Evolutionary conservation across 306 rosid species (phyloP), one percentile per base, ranked within the genome.

Genomic region (Sindora glabra): DNA sequence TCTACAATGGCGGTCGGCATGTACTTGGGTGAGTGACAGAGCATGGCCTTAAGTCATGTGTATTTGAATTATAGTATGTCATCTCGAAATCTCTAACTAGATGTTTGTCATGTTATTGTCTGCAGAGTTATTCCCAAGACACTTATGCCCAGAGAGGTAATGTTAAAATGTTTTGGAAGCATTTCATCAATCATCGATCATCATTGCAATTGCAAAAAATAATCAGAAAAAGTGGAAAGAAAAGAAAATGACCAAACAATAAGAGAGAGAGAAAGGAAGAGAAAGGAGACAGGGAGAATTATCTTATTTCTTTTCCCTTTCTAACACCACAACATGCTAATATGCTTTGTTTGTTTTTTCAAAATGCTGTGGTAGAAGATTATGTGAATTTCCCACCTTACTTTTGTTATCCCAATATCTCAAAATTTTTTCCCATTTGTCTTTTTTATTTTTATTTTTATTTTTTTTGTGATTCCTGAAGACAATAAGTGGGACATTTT

Each of bases 101-200:
- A 80, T 3, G 61, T 68, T 73, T 59, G 74, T 77, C 70, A 56
- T 75, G 59, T 80, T 77, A 39, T 70, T 74, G 74, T 71, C 56
- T 78, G 70, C 83, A 92, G 98, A 74, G 88, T 92, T 40, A 92
- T 92, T 66, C 98, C 98, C 68, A 92, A 78, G 89, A 83, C 96
- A 26, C 88, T 92, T 40, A 92, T 86, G 96, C 96, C 98, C 18
- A 88, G 96, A 83, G 98, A 92, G 96, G 98, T 92, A 80, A 51
- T 75, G 73, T 52, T 22, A 33, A 62, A 36, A 18, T 40, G 64
- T 44, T 25, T 48, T 68, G 68, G 41, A 71, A 70, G 19, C 62
- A 60, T 72, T 67, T 74, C 25, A 41, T 26, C 37, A 27, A 41
- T 32, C 37, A 27, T 64, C 21, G 55, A 33, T 67, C 56, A 56